Base-by-base conservation (phyloP, 371 early-diverging fungal genomes). In the Smittium mucronatum region DNA sequence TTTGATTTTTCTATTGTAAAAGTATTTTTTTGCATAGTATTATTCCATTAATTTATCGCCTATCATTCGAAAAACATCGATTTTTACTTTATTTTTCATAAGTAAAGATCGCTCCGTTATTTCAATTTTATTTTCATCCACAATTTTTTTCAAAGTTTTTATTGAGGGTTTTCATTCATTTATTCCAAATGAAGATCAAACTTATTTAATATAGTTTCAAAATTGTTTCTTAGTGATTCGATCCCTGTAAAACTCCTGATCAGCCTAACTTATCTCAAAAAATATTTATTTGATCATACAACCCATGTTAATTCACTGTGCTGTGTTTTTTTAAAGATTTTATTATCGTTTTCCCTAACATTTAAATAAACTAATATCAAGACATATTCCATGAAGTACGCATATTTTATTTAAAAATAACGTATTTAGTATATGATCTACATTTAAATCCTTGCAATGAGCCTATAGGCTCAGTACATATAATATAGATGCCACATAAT, bases 1-100 rank as follows among this genome's bases (percentile, higher is more conserved):
- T 34, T 34, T 63, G 31, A 63, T 63, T 34, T 63, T 63, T 34
- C 63, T 5, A 21, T 63, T 34, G 34, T 63, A 63, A 30, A 63
- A 32, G 21, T 32, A 30, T 11, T 34, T 63, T 5, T 5, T 21
- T 21, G 21, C 5, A 32, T 11, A 63, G 21, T 32, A 5, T 34
- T 63, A 11, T 34, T 32, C 21, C 11, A 11, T 5, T 11, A 63
- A 11, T 5, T 34, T 34, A 11, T 5, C 11, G 11, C 21, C 21
- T 34, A 30, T 11, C 5, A 32, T 34, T 21, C 21, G 5, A 21
- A 63, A 32, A 11, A 32, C 21, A 30, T 63, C 32, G 21, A 5
- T 11, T 11, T 21, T 63, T 11, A 11, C 11, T 11, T 11, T 32
- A 11, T 63, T 34, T 34, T 34, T 63, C 5, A 30, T 63, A 11